These are phyloP conservation scores for Naematelia aurantialba DNA, from an alignment of 768 basidiomycete species.

Conservation along the genomic window DNA sequence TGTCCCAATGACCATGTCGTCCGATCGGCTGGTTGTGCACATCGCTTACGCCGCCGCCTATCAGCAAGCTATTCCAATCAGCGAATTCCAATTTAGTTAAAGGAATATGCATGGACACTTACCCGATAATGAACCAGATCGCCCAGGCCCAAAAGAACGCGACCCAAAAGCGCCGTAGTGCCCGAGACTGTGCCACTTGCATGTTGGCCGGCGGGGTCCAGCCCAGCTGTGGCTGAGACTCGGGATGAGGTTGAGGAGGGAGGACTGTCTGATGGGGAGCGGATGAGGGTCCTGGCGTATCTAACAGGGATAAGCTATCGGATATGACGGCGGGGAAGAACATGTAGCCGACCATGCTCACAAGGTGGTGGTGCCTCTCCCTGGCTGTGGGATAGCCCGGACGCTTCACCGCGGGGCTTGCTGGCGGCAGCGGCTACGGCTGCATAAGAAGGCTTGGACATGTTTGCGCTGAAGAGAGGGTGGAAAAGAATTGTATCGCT, in stretches of 20 bases:
- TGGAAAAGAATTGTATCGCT: too few relatives aligned
- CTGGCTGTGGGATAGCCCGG: neutral
- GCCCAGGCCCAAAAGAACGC: slow-evolving; percentile 43
- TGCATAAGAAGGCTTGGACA: slow-evolving; percentile 8
- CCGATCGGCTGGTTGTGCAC: slow-evolving; percentile 22
- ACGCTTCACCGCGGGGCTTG: neutral
- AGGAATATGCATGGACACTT: too few relatives aligned
- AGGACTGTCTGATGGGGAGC: slow-evolving; percentile 5
- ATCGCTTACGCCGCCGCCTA: slow-evolving; percentile 41
- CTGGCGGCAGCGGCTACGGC: neutral
- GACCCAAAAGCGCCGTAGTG: slow-evolving; percentile 39
- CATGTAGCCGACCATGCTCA: too few relatives aligned
- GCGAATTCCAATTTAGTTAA: neutral
- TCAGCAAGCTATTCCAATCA: slow-evolving; percentile 23
- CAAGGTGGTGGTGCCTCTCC: slow-evolving; percentile 27
- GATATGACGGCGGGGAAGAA: too few relatives aligned
- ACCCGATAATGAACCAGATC: slow-evolving; percentile 45
- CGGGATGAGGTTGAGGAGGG: neutral
- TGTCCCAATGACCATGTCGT: slow-evolving; percentile 42
- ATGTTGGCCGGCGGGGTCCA: slow-evolving; percentile 35
- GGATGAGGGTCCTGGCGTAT: neutral
- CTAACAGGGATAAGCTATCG: neutral
- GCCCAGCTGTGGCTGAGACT: slow-evolving; percentile 6
- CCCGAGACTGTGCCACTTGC: slow-evolving; percentile 29
- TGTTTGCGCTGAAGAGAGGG: too few relatives aligned